A percentile compares a stretch with the other conserved stretches of the same genome.
phyloP scores from a whole-genome alignment of 2,329 filamentous ascomycete species.

The Fusarium transvaalense region DNA sequence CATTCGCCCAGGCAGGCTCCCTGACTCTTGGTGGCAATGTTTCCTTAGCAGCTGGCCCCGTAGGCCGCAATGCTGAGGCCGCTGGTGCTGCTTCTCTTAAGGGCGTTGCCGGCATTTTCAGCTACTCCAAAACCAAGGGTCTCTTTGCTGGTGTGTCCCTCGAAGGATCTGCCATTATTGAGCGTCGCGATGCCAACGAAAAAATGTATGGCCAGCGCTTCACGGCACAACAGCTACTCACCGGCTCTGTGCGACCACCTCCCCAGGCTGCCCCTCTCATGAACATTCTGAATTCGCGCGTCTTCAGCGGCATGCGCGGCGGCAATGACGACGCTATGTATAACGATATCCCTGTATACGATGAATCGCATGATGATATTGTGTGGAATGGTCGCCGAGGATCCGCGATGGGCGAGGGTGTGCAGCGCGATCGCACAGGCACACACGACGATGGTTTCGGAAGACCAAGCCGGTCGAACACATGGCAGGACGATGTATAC shows the following conservation, averaged over 20 bases:
- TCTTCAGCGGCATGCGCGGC: constrained; percentile 77
- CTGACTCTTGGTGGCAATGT: constrained; percentile 96
- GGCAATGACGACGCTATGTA: constrained; percentile 77
- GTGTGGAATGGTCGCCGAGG: constrained; percentile 85
- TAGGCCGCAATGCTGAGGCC: constrained; percentile 95
- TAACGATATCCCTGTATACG: constrained; percentile 93
- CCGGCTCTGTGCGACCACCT: constrained; percentile 81
- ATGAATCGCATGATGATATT: constrained; percentile 82
- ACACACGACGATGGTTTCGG: constrained; percentile 64
- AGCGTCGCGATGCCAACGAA: constrained; percentile 95
- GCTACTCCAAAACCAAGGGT: constrained; percentile 98
- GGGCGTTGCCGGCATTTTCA: constrained; percentile 92
- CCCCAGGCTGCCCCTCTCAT: constrained; percentile 87
- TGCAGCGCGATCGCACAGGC: constrained; percentile 52
- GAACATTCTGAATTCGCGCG: constrained; percentile 84
- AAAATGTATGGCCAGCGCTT: constrained; percentile 90
- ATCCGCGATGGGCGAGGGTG: constrained; percentile 76
- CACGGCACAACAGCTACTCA: constrained; percentile 85
- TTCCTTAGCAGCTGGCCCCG: constrained; percentile 91
- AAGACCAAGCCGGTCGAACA: constrained; percentile 71
- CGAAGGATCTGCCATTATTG: constrained; percentile 92
- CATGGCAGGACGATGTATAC: constrained; percentile 82
- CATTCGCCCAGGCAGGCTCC: constrained; percentile 92
- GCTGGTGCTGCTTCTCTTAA: constrained; percentile 92
- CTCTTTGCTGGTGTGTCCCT: constrained; percentile 95